Evolutionary conservation across 192 early-diverging fungal genomes (phyloP).

Genomic region (Phlyctochytrium planicorne): DNA sequence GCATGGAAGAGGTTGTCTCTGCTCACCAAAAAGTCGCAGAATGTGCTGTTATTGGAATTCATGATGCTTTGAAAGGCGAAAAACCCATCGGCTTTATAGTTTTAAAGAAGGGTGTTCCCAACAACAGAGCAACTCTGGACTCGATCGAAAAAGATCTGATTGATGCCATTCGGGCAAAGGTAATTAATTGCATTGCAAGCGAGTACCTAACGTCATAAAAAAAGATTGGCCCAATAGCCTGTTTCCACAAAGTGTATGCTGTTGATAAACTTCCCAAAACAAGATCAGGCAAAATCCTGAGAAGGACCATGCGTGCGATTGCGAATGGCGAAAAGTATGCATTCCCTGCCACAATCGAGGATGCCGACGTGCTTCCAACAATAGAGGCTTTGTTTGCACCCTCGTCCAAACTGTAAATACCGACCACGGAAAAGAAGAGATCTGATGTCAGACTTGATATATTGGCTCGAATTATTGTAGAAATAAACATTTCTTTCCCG

Average conservation of each 20-base stretch:
- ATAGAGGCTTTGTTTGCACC: slow-evolving; percentile 17
- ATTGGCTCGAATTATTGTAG: too few species aligned
- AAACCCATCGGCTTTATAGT: slow-evolving; percentile 44
- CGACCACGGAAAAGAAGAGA: too few species aligned
- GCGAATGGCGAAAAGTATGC: slow-evolving; percentile 53
- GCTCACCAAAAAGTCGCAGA: slow-evolving; percentile 53
- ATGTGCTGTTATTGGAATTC: slow-evolving; percentile 39
- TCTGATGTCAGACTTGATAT: too few species aligned
- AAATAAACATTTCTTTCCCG: too few species aligned
- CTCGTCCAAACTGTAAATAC: slow-evolving; percentile 19
- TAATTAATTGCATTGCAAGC: slow-evolving; percentile 1
- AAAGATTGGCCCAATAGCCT: slow-evolving; percentile 79
- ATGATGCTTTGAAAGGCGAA: slow-evolving; percentile 42
- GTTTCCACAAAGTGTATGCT: slow-evolving; percentile 67
- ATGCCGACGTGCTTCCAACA: slow-evolving; percentile 44
- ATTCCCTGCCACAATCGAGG: slow-evolving; percentile 84
- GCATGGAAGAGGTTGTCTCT: slow-evolving; percentile 72
- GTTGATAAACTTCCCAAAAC: slow-evolving; percentile 82
- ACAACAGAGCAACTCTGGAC: background rate
- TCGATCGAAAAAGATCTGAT: slow-evolving; percentile 51
- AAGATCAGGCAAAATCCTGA: slow-evolving; percentile 78
- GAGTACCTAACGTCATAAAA: background rate
- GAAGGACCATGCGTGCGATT: slow-evolving; percentile 67
- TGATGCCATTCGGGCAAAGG: slow-evolving; percentile 52
- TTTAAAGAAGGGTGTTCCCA: slow-evolving; percentile 20